These are phyloP conservation scores for Acmispon strigosus DNA, from an alignment of 306 rosid genomes.

Conservation along the genomic window DNA sequence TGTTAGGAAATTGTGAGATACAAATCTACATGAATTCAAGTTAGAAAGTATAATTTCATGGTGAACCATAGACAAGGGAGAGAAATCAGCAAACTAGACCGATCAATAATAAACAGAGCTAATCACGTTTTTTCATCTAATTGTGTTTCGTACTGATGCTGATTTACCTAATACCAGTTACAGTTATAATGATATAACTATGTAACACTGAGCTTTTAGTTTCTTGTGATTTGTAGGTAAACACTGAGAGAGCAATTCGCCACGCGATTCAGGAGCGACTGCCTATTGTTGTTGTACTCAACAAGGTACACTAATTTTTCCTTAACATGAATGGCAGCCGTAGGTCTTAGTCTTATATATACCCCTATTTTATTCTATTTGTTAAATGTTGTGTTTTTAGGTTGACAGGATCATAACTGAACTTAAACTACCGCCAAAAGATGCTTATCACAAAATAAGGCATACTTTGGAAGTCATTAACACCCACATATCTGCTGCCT, in stretches of 20 bases:
- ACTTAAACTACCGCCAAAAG: constrained; percentile 90
- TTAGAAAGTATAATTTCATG: too few relatives aligned
- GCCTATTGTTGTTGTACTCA: constrained; percentile 88
- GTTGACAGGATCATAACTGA: constrained; percentile 96
- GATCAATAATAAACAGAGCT: too few relatives aligned
- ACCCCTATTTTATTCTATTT: constrained; percentile 1
- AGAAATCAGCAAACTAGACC: too few relatives aligned
- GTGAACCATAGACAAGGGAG: too few relatives aligned
- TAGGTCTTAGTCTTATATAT: not conserved
- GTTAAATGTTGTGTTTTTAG: constrained; percentile 28
- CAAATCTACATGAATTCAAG: too few relatives aligned
- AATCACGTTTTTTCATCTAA: too few relatives aligned
- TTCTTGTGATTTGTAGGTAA: constrained; percentile 49
- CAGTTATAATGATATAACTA: not conserved
- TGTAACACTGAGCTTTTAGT: constrained; percentile 2
- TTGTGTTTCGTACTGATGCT: too few relatives aligned
- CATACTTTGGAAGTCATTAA: constrained; percentile 90
- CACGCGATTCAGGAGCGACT: constrained; percentile 92
- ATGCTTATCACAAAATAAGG: constrained; percentile 91
- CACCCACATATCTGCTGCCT: constrained; percentile 75
- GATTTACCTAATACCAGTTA: not conserved
- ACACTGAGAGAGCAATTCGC: constrained; percentile 95
- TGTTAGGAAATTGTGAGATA: too few relatives aligned
- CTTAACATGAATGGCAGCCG: not conserved
- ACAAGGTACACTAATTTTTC: constrained; percentile 50